Conservation (phyloP, 441 rosid genomes). For the Corymbia calophylla region DNA sequence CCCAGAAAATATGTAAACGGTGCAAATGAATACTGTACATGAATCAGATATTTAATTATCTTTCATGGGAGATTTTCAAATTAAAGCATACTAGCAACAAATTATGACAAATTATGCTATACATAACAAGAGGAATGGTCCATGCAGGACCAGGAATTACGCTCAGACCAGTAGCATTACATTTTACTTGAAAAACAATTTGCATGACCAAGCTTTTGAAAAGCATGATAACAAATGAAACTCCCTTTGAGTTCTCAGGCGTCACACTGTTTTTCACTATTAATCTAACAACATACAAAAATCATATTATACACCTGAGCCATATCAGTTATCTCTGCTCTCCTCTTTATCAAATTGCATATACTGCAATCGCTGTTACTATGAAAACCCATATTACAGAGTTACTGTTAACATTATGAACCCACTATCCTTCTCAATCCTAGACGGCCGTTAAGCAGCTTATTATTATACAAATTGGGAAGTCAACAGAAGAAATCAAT, state of each 20-base stretch:
- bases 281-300: background rate
- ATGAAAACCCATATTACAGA: background rate
- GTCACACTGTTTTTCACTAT: background rate
- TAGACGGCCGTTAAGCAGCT: background rate
- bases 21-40: background rate
- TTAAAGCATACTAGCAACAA: background rate
- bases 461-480: background rate
- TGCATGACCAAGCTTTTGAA: background rate
- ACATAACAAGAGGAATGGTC: background rate
- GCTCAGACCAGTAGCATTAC: background rate
- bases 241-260: background rate
- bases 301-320: background rate
- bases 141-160: background rate
- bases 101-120: background rate
- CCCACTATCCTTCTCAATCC: background rate
- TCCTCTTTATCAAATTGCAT: background rate
- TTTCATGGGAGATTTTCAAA: background rate
- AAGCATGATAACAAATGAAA: background rate
- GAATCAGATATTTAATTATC: background rate
- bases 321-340: background rate
- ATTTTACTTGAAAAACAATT: background rate
- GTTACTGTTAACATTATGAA: background rate
- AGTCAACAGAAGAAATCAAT: background rate
- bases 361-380: background rate
- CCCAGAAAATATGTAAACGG: background rate